Percentiles rank a stretch among this genome's conserved stretches.
Evolutionary conservation across 2,329 filamentous ascomycete species (phyloP).

Genomic region (Clonostachys byssicola): DNA sequence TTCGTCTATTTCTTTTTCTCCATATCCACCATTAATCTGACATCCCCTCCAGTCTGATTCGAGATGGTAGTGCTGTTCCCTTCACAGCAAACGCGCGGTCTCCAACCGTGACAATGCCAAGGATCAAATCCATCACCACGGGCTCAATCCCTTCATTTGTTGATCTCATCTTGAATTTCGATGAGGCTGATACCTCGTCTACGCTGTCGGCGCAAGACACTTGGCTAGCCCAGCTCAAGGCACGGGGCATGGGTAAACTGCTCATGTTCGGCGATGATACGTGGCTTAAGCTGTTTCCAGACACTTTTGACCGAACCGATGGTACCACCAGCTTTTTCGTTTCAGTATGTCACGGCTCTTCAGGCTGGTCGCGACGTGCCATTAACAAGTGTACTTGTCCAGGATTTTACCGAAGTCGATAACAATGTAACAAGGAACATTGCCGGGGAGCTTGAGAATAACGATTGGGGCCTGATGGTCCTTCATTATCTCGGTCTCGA

Average conservation of each 20-base stretch:
- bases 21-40: background rate
- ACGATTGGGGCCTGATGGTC: constrained; percentile 91
- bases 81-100: constrained; percentile 96
- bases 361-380: background rate
- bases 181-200: constrained; percentile 88
- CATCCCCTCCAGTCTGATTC: constrained; percentile 62
- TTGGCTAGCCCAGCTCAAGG: constrained; percentile 91
- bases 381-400: background rate
- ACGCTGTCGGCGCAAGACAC: constrained; percentile 87
- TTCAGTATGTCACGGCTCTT: constrained; percentile 59
- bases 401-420: constrained; percentile 98
- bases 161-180: constrained; percentile 93
- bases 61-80: constrained; percentile 76
- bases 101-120: constrained; percentile 96
- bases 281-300: constrained; percentile 94
- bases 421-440: constrained; percentile 95
- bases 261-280: constrained; percentile 98
- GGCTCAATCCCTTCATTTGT: constrained; percentile 98
- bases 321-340: constrained; percentile 98
- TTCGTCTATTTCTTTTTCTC: background rate
- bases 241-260: constrained; percentile 66
- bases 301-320: constrained; percentile 80
- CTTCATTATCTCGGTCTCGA: constrained; percentile 94
- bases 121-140: constrained; percentile 94
- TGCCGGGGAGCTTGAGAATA: constrained; percentile 64